phyloP scores from a whole-genome alignment of 2,329 filamentous ascomycete genomes.

The Xylariales sp. region DNA sequence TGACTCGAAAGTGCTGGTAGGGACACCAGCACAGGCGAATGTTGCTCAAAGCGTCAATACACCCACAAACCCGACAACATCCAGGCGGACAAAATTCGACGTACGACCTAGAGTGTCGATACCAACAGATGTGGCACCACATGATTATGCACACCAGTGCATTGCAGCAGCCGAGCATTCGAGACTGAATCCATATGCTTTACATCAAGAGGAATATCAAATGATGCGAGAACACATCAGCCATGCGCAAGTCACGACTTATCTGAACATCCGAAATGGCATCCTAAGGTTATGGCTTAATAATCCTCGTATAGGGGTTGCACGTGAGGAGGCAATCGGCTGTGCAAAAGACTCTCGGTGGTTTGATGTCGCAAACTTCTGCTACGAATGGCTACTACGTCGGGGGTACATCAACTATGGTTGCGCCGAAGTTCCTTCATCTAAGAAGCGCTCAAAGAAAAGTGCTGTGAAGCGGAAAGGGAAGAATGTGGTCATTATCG shows the following conservation, averaged over 20 bases:
- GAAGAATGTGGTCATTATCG: slow-evolving; percentile 79
- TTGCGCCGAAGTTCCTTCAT: slow-evolving; percentile 67
- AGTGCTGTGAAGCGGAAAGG: slow-evolving; percentile 43
- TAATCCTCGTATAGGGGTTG: slow-evolving; percentile 79
- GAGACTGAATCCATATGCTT: slow-evolving; percentile 79
- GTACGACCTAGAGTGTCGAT: slow-evolving; percentile 78
- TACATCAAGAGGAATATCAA: slow-evolving; percentile 80
- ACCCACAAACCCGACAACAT: slow-evolving; percentile 21
- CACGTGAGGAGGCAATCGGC: slow-evolving; percentile 79
- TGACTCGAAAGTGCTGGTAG: slow-evolving; percentile 26
- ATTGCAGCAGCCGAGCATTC: slow-evolving; percentile 86
- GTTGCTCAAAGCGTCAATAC: not conserved
- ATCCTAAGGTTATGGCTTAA: slow-evolving; percentile 86
- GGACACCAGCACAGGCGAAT: slow-evolving; percentile 10
- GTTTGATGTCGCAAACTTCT: slow-evolving; percentile 83
- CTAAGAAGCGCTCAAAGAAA: slow-evolving; percentile 34
- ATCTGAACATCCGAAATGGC: slow-evolving; percentile 92
- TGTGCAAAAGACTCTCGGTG: slow-evolving; percentile 84
- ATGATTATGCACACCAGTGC: slow-evolving; percentile 87
- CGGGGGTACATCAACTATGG: slow-evolving; percentile 96
- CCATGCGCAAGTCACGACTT: slow-evolving; percentile 85
- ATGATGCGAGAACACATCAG: slow-evolving; percentile 79
- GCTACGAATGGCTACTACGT: slow-evolving; percentile 87
- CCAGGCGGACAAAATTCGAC: slow-evolving; percentile 42
- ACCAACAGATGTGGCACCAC: slow-evolving; percentile 64